A percentile compares a stretch with the other conserved stretches of the same genome.
phyloP scores from a whole-genome alignment of 768 basidiomycete genomes.

The Gautieria morchelliformis region DNA sequence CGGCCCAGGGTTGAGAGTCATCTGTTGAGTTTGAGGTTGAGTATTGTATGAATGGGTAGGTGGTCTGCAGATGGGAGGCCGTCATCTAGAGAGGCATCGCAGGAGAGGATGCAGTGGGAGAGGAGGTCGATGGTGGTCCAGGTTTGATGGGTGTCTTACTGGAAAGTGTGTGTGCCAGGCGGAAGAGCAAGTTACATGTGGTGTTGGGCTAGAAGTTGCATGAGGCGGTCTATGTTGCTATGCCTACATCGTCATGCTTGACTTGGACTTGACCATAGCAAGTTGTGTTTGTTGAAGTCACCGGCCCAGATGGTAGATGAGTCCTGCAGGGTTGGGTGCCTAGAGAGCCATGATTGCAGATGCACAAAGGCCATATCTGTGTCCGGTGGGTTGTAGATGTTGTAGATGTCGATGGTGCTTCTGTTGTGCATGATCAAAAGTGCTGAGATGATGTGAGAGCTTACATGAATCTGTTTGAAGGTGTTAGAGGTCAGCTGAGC shows the following conservation, averaged over 20 bases:
- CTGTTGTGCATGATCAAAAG: background rate
- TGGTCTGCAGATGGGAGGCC: background rate
- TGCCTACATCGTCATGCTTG: background rate
- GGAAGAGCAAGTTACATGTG: background rate
- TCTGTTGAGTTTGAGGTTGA: background rate
- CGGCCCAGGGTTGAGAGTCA: too few relatives aligned
- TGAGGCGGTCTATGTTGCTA: background rate
- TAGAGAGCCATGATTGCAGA: background rate
- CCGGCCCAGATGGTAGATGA: background rate
- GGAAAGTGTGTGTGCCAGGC: background rate
- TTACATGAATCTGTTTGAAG: background rate
- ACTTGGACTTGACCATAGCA: background rate
- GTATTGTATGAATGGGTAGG: background rate
- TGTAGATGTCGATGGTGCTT: background rate
- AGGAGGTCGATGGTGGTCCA: constrained; percentile 2
- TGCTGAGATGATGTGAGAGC: background rate
- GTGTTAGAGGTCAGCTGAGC: background rate
- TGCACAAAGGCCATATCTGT: background rate
- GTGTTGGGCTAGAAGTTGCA: background rate
- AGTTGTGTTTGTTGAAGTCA: too few relatives aligned
- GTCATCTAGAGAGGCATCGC: background rate
- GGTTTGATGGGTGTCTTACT: background rate
- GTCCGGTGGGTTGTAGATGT: background rate
- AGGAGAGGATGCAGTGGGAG: background rate
- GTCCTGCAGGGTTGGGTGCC: background rate